Evolutionary conservation across 257 asterid species (phyloP).

Genomic region (Salvia splendens): DNA sequence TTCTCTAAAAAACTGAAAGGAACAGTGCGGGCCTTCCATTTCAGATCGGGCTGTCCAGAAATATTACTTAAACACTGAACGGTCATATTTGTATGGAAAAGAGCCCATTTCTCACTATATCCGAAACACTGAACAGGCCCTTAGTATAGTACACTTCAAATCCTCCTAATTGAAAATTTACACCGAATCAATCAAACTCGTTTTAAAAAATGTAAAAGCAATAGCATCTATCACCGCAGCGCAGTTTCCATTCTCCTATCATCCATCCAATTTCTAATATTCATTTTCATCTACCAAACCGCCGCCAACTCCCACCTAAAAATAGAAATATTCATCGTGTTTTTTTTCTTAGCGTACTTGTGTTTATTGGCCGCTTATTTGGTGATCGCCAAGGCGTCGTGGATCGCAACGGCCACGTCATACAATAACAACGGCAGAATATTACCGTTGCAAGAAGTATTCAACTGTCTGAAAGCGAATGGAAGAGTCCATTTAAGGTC

Average conservation of each 20-base stretch:
- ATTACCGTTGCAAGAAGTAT: slow-evolving; percentile 23
- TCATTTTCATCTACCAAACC: neutral
- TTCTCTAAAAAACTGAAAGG: no score
- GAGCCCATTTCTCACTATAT: no score
- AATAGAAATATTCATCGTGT: no score
- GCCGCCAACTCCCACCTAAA: neutral
- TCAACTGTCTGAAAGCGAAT: slow-evolving; percentile 5
- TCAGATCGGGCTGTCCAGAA: no score
- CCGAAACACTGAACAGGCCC: no score
- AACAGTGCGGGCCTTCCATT: no score
- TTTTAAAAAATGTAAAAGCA: neutral
- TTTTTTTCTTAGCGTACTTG: no score
- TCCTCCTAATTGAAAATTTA: neutral
- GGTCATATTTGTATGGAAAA: no score
- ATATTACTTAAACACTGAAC: no score
- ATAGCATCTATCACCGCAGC: neutral
- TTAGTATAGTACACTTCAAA: no score
- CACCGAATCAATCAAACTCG: neutral
- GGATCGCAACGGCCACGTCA: slow-evolving; percentile 2
- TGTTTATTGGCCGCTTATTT: no score
- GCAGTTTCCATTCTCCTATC: neutral
- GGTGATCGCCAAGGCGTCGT: slow-evolving; percentile 27
- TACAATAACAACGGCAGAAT: neutral
- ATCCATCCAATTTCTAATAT: neutral
- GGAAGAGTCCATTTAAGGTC: slow-evolving; percentile 32